Base-by-base conservation (phyloP, 805 yeast species). In the Candida piceae region DNA sequence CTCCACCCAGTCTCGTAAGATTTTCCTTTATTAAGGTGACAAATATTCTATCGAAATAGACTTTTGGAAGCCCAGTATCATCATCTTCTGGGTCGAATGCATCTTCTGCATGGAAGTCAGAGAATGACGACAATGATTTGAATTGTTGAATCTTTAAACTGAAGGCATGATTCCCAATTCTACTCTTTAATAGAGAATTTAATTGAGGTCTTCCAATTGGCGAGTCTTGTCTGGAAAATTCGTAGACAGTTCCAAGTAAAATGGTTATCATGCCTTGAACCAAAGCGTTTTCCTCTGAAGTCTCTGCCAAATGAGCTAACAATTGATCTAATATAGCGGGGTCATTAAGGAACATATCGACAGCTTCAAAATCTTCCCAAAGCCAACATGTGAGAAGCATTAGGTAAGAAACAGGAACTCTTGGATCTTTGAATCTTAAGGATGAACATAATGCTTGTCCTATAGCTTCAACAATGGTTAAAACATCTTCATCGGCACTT, bases 31-130 rank as follows among this genome's bases (percentile, higher is more conserved):
- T 63, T 35, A 88, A 62, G 4, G 63, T 64, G 3, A 84, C 78
- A 54, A 86, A 86, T 3, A 69, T 60, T 0, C 72, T 55, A 40
- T 80, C 81, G 52, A 93, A 82, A 50, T 73, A 87, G 1, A 90
- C 83, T 40, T 78, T 76, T 0, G 97, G 98, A 29, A 90, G 69
- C 1, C 98, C 98, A 1, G 95, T 78, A 2, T 78, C 80, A 54
- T 87, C 96, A 44, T 74, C 71, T 4, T 67, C 66, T 2, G 80
- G 74, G 13, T 67, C 64, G 17, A 74, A 57, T 19, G 75, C 63
- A 16, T 66, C 63, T 2, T 69, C 70, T 4, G 68, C 71, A n/a
- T 72, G 76, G 44, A 74, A 82, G 37, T 74, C 71, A 8, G 72
- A 67, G 49, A 87, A 77, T 6, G 62, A 50, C 0, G 72, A 56